These are phyloP conservation scores for Metarhizium rileyi DNA, from an alignment of 2,329 filamentous ascomycete genomes.

Conservation along the genomic window DNA sequence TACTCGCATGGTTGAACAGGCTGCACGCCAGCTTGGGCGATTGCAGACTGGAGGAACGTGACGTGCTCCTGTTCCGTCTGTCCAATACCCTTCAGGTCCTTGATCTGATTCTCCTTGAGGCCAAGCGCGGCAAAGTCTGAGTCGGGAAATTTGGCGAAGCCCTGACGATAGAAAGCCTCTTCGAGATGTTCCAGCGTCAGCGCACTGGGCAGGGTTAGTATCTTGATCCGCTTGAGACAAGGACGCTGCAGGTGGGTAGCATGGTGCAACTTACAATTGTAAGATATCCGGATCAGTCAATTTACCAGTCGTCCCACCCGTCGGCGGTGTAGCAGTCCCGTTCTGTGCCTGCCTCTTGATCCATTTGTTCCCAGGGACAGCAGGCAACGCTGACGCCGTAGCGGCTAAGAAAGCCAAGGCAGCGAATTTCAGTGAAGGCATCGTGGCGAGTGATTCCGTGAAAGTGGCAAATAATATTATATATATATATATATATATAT, in stretches of 20 bases:
- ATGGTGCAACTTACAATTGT: conserved; percentile 39
- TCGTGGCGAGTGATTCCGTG: conserved; percentile 17
- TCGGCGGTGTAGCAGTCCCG: not conserved
- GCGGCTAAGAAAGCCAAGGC: conserved; percentile 36
- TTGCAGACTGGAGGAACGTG: conserved; percentile 37
- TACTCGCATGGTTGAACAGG: conserved; percentile 63
- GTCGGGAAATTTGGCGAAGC: conserved; percentile 56
- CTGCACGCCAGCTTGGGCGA: conserved; percentile 51
- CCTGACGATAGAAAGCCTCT: conserved; percentile 60
- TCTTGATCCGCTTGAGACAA: not conserved
- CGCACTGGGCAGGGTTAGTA: conserved; percentile 28
- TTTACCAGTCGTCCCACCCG: not conserved
- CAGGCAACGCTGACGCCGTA: conserved; percentile 37
- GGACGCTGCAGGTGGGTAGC: not conserved
- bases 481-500: too few relatives aligned
- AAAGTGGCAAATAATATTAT: not conserved
- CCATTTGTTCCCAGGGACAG: conserved; percentile 10
- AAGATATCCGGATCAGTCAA: conserved; percentile 27
- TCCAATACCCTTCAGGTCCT: conserved; percentile 51
- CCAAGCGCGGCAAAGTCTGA: conserved; percentile 50
- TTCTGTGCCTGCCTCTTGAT: not conserved
- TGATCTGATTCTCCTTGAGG: conserved; percentile 17
- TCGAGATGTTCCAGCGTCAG: conserved; percentile 69
- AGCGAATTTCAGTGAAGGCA: conserved; percentile 29
- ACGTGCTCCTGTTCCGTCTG: conserved; percentile 46